Percentiles rank a stretch among this genome's conserved stretches.
Conservation (phyloP, 305 asterid genomes). For the Salvia sclarea region DNA sequence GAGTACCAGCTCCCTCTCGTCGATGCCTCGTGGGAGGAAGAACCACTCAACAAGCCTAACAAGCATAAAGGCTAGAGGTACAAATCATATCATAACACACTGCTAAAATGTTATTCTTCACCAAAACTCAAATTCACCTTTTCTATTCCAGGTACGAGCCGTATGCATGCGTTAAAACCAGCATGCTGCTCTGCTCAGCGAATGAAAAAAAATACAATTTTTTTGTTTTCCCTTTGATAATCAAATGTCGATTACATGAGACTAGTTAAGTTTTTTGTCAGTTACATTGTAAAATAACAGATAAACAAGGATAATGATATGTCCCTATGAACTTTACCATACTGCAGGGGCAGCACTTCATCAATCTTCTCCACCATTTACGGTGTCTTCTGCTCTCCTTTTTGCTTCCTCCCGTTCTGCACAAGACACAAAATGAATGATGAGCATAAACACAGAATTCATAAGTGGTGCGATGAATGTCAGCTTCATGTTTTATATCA, state of each 20-base stretch:
- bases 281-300: not conserved
- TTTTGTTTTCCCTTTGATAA: not conserved
- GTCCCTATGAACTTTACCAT: not conserved
- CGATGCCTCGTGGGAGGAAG: slow-evolving; percentile 68
- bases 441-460: slow-evolving; percentile 8
- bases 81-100: not conserved
- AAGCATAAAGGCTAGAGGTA: not conserved
- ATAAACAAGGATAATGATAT: not conserved
- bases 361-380: slow-evolving; percentile 40
- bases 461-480: not conserved
- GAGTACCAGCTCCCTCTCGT: slow-evolving; percentile 75
- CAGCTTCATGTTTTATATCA: not conserved
- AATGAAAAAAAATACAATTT: not conserved
- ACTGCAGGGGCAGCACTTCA: not conserved
- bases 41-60: slow-evolving; percentile 23
- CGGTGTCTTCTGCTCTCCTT: slow-evolving; percentile 37
- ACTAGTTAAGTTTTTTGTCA: not conserved
- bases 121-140: not conserved
- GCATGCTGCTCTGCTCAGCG: not conserved
- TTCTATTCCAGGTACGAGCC: not conserved
- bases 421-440: slow-evolving; percentile 17
- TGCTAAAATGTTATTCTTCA: not conserved
- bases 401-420: slow-evolving; percentile 54
- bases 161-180: not conserved
- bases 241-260: not conserved